Percentiles rank a stretch among this genome's conserved stretches.
Conservation (phyloP, 441 rosid genomes). For the Raphanus hybrid region DNA sequence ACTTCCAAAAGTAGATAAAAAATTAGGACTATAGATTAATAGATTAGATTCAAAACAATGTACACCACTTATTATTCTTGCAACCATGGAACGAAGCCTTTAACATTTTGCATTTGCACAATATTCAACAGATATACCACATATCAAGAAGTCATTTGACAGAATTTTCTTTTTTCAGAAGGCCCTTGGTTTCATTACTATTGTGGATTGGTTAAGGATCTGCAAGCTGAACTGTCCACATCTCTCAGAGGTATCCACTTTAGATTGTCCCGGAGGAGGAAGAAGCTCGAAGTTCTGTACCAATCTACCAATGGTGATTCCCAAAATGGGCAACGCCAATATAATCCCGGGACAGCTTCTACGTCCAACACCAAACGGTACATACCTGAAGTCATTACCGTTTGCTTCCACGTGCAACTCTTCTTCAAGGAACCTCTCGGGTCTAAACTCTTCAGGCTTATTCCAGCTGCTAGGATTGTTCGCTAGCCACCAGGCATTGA, state of each 20-base stretch:
- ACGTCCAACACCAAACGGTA: slow-evolving; percentile 96
- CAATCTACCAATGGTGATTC: slow-evolving; percentile 83
- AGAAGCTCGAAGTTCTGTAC: slow-evolving; percentile 94
- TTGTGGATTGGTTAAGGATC: not conserved
- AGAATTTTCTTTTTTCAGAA: slow-evolving; percentile 23
- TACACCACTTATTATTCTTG: no score
- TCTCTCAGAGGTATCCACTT: slow-evolving; percentile 64
- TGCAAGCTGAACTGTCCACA: slow-evolving; percentile 10
- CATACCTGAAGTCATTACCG: slow-evolving; percentile 71
- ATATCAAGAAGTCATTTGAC: not conserved
- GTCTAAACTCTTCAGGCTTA: slow-evolving; percentile 4
- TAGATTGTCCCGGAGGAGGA: slow-evolving; percentile 89
- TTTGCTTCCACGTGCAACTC: not conserved
- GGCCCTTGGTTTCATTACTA: slow-evolving; percentile 64
- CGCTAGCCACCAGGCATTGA: slow-evolving; percentile 9
- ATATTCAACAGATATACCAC: not conserved
- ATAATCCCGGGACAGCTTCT: slow-evolving; percentile 98
- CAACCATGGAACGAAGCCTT: not conserved
- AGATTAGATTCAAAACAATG: not conserved
- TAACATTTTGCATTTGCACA: not conserved
- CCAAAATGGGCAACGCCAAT: slow-evolving; percentile 90
- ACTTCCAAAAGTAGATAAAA: no score
- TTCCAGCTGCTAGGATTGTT: slow-evolving; percentile 1
- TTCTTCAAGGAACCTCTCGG: slow-evolving; percentile 11
- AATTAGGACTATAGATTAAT: no score